phyloP scores from a whole-genome alignment of 148 eudicot genomes.

The Silene uniflora region DNA sequence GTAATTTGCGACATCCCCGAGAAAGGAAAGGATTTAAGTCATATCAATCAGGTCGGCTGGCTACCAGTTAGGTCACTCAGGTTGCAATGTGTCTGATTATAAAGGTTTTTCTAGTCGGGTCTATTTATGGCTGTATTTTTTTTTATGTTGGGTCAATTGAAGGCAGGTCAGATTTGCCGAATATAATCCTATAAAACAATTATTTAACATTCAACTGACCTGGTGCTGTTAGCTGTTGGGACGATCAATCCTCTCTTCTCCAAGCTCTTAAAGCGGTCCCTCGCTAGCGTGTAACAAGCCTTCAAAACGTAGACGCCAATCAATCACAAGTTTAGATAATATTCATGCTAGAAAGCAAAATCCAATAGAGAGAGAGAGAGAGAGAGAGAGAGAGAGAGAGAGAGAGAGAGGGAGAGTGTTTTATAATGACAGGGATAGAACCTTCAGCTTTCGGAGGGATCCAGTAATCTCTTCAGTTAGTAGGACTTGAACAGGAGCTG shows the following conservation, averaged over 20 bases:
- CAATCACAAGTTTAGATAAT: not conserved
- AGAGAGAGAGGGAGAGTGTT: too few species aligned
- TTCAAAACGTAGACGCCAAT: constrained; percentile 27
- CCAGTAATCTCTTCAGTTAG: constrained; percentile 93
- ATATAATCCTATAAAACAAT: too few species aligned
- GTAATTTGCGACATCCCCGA: too few species aligned
- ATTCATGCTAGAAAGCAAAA: not conserved
- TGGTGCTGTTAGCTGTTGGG: constrained; percentile 70
- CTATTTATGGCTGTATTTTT: not conserved
- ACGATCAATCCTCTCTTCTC: constrained; percentile 87
- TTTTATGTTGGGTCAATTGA: not conserved
- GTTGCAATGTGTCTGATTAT: too few species aligned
- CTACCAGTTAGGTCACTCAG: too few species aligned
- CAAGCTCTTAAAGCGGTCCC: constrained; percentile 84
- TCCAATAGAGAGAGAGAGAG: not conserved
- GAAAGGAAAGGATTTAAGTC: too few species aligned
- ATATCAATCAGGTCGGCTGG: too few species aligned
- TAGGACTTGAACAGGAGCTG: constrained; percentile 86
- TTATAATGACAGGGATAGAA: constrained; percentile 20
- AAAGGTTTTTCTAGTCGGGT: not conserved
- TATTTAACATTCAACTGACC: constrained; percentile 36
- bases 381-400: too few species aligned
- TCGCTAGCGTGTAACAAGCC: constrained; percentile 88
- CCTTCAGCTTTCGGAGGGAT: constrained; percentile 90
- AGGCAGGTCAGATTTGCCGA: too few species aligned